Conservation (phyloP, 2,329 filamentous ascomycete species). For the Colletotrichum tropicicola region DNA sequence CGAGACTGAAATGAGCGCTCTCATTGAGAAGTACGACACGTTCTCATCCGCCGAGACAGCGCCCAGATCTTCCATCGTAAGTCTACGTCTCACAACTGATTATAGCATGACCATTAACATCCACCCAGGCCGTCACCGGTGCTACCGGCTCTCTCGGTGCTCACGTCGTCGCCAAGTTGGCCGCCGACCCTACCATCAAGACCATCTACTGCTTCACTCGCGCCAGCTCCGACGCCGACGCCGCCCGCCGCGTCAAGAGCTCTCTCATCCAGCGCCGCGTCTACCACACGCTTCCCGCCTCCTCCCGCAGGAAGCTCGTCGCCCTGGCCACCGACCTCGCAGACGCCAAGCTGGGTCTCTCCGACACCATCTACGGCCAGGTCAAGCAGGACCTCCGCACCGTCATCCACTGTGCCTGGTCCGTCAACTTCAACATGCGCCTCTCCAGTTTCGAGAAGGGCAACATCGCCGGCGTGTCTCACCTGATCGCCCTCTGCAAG, state of each 20-base stretch:
- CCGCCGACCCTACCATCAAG: constrained; percentile 62
- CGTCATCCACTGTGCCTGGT: constrained; percentile 62
- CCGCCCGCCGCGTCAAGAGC: constrained; percentile 32
- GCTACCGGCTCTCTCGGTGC: constrained; percentile 72
- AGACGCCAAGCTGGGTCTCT: constrained; percentile 49
- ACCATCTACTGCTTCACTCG: constrained; percentile 63
- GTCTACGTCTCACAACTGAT: neutral
- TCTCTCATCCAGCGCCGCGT: constrained; percentile 43
- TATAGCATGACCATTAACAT: neutral
- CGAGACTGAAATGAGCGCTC: constrained; percentile 39
- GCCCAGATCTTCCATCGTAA: constrained; percentile 1
- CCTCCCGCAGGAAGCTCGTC: constrained; percentile 25
- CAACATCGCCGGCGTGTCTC: constrained; percentile 52
- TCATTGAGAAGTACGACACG: constrained; percentile 35
- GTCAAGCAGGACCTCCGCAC: constrained; percentile 44
- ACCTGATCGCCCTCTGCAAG: constrained; percentile 50
- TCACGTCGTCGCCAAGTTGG: constrained; percentile 67
- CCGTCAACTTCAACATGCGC: constrained; percentile 65
- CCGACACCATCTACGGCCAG: constrained; percentile 34
- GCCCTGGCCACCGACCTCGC: constrained; percentile 49
- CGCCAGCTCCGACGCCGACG: constrained; percentile 39
- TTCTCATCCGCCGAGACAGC: neutral
- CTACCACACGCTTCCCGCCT: constrained; percentile 35
- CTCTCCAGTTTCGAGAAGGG: constrained; percentile 58
- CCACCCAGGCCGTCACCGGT: constrained; percentile 62